Base-by-base conservation (phyloP, 345 rosid species). In the Syzygium aqueum region DNA sequence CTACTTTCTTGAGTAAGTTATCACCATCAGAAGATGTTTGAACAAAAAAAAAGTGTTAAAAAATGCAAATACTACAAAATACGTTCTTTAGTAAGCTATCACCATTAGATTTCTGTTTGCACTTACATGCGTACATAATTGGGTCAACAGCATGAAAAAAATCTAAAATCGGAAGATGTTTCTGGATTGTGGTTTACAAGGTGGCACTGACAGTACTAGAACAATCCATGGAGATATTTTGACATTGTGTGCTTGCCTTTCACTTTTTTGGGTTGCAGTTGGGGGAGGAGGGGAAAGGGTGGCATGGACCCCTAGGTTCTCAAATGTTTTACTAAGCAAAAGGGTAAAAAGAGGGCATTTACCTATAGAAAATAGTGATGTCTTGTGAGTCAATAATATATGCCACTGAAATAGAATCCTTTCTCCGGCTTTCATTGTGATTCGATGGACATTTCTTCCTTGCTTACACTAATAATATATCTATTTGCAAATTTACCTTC, bases 401-500 rank as follows among this genome's bases (percentile, higher is more conserved):
- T 73, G 27, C 49, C 80, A 73, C 80, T 73, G 49, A 73, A 73
- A 73, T 9, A 3, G 80, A 73, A 73, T 73, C 49, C 80, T 73
- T 73, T 37, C 14, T 73, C 13, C 6, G 0, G 49, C 80, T 73
- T 73, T 73, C 80, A 33, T 19, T 73, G 43, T 37, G 80, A 73
- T 37, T 37, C 49, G 27, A 73, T 73, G 46, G 8, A 73, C 27
- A 33, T 73, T 37, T 33, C 49, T 37, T 37, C 80, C 46, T 67
- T 65, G 11, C 78, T 65, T 30, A 16, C 43, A 1, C 49, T 10
- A 5, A 11, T 9, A 37, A 73, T 73, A 5, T 73, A 73, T n/a
- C 19, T 82, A 15, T 85, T 84, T 87, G 85, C 77, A 84, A 85
- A 92, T 90, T 90, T 85, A 83, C 53, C 86, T 37, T 90, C 86